phyloP scores from a whole-genome alignment of 164 flowering plant genomes.

The Annona cherimola region DNA sequence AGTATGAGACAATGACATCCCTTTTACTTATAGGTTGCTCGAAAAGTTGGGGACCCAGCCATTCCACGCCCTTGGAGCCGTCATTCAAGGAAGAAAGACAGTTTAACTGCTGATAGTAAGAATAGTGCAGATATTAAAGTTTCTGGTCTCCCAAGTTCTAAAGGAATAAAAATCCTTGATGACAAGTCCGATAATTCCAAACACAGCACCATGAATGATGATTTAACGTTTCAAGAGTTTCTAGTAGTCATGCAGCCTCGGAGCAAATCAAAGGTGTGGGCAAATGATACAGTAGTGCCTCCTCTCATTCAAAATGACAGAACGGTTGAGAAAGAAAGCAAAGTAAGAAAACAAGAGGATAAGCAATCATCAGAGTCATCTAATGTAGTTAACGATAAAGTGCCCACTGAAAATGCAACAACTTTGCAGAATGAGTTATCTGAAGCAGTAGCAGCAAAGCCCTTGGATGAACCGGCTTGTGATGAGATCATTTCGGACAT shows the following conservation, averaged over 20 bases:
- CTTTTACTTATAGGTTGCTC: conserved; percentile 53
- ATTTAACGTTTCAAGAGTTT: conserved; percentile 74
- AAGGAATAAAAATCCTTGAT: conserved; percentile 13
- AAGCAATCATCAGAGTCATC: conserved; percentile 20
- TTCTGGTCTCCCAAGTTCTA: conserved; percentile 15
- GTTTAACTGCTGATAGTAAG: conserved; percentile 23
- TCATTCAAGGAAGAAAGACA: conserved; percentile 49
- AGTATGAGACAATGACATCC: not conserved
- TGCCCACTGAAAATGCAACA: not conserved
- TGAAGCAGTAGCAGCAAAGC: conserved; percentile 13
- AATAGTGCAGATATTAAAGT: conserved; percentile 15
- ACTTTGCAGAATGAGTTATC: conserved; percentile 4
- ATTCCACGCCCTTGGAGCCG: conserved; percentile 93
- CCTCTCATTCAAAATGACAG: conserved; percentile 21
- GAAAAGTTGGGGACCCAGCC: conserved; percentile 71
- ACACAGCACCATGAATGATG: conserved; percentile 34
- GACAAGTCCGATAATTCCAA: conserved; percentile 22
- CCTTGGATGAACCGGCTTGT: conserved; percentile 17
- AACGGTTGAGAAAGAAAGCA: conserved; percentile 14
- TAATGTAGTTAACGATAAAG: conserved; percentile 13
- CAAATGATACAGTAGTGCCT: conserved; percentile 59
- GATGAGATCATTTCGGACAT: conserved; percentile 53
- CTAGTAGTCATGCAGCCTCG: conserved; percentile 83
- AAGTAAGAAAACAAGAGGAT: conserved; percentile 15
- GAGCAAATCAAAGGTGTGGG: conserved; percentile 77